Evolutionary conservation across 805 yeast genomes (phyloP).

Genomic region (Yarrowia sp.): DNA sequence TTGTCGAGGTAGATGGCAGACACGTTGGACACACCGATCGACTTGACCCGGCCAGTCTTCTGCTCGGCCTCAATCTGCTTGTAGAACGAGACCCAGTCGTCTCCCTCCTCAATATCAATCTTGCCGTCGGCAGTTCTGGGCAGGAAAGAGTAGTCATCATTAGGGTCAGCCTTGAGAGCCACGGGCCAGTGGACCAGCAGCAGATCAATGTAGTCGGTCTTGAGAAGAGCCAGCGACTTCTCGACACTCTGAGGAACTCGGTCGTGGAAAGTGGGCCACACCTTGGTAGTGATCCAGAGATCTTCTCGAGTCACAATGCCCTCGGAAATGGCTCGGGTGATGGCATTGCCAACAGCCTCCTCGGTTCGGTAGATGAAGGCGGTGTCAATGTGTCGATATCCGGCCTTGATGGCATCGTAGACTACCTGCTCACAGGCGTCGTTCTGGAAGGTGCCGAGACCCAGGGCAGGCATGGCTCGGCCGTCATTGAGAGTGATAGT

Average conservation of each 20-base stretch:
- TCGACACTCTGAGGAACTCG: slow-evolving; percentile 66
- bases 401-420: slow-evolving; percentile 63
- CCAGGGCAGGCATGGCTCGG: slow-evolving; percentile 66
- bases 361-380: slow-evolving; percentile 76
- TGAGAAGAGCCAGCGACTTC: slow-evolving; percentile 57
- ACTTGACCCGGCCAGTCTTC: slow-evolving; percentile 57
- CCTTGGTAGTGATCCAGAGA: slow-evolving; percentile 65
- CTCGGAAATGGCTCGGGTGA: slow-evolving; percentile 59
- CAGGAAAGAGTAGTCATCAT: slow-evolving; percentile 1
- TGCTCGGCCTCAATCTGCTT: slow-evolving; percentile 60
- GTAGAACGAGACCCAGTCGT: slow-evolving; percentile 42
- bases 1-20: slow-evolving; percentile 64
- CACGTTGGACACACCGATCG: slow-evolving; percentile 70
- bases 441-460: slow-evolving; percentile 65
- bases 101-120: slow-evolving; percentile 13
- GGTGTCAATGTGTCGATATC: slow-evolving; percentile 77
- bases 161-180: slow-evolving; percentile 18
- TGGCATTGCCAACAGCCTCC: slow-evolving; percentile 64
- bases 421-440: slow-evolving; percentile 53
- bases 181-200: slow-evolving; percentile 66
- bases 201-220: slow-evolving; percentile 68
- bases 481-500: slow-evolving; percentile 60
- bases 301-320: slow-evolving; percentile 60
- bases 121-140: background rate
- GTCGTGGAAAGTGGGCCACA: slow-evolving; percentile 72